These are phyloP conservation scores for Kwoniella europaea DNA, from an alignment of 768 basidiomycete genomes.

Conservation along the genomic window DNA sequence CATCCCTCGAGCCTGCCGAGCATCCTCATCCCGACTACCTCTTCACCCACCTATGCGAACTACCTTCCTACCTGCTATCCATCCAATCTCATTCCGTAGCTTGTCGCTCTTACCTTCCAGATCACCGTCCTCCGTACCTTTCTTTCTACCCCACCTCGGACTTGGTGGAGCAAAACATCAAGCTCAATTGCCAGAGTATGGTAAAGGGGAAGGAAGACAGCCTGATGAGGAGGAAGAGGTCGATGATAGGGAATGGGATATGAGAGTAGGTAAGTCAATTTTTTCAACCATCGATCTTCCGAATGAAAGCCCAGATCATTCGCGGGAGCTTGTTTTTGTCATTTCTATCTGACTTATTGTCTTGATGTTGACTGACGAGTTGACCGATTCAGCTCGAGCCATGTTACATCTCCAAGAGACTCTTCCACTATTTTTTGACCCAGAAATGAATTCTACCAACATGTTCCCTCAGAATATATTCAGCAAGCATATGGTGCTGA, in stretches of 20 bases:
- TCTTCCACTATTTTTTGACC: conserved; percentile 48
- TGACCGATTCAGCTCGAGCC: conserved; percentile 33
- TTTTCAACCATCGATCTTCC: background rate
- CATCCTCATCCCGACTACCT: conserved; percentile 29
- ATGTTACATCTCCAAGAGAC: conserved; percentile 55
- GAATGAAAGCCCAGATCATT: background rate
- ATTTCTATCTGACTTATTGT: background rate
- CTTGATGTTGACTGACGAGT: too few species aligned
- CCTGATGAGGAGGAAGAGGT: conserved; percentile 42
- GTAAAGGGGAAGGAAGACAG: conserved; percentile 20
- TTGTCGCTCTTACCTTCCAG: conserved; percentile 20
- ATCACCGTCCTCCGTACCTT: conserved; percentile 27
- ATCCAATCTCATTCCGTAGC: background rate
- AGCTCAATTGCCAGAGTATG: conserved; percentile 12
- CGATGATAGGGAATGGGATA: conserved; percentile 55
- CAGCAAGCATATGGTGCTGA: conserved; percentile 48
- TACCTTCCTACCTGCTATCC: too few species aligned
- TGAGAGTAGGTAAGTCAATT: conserved; percentile 52
- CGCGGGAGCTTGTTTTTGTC: background rate
- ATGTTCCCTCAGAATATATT: conserved; percentile 55
- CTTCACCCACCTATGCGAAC: background rate
- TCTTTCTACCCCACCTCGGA: conserved; percentile 41
- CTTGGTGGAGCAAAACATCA: conserved; percentile 12
- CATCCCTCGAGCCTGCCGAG: conserved; percentile 21
- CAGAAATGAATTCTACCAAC: conserved; percentile 31